phyloP scores from a whole-genome alignment of 2,329 filamentous ascomycete genomes.

The Gaeumannomyces tritici region DNA sequence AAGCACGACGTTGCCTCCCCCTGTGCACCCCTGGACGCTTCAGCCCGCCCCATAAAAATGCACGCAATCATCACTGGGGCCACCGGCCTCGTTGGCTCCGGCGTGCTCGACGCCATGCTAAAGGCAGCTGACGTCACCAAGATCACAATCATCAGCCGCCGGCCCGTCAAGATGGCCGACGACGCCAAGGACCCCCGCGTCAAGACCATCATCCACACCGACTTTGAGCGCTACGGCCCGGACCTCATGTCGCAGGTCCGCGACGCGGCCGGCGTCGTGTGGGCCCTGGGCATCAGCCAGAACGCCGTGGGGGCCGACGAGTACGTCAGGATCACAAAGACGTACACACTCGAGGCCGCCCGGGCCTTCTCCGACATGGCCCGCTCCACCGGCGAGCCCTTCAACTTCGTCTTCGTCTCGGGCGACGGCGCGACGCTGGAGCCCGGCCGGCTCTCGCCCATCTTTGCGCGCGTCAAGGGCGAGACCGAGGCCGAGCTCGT shows the following conservation, averaged over 20 bases:
- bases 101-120: conserved; percentile 53
- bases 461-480: conserved; percentile 59
- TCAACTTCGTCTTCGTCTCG: conserved; percentile 65
- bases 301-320: conserved; percentile 47
- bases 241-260: conserved; percentile 48
- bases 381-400: conserved; percentile 27
- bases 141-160: conserved; percentile 58
- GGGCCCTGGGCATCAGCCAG: conserved; percentile 61
- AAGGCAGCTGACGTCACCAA: conserved; percentile 45
- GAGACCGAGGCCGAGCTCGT: conserved; percentile 52
- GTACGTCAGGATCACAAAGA: conserved; percentile 59
- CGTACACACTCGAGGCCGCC: conserved; percentile 55
- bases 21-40: no score
- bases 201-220: conserved; percentile 57
- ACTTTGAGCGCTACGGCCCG: conserved; percentile 53
- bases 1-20: neutral
- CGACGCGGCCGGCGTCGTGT: conserved; percentile 60
- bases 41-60: conserved; percentile 25
- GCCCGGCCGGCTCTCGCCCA: conserved; percentile 43
- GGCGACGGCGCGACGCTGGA: conserved; percentile 49
- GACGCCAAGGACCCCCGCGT: conserved; percentile 46
- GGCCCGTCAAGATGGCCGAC: conserved; percentile 54
- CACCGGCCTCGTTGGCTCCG: conserved; percentile 55
- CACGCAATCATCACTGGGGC: conserved; percentile 61
- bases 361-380: conserved; percentile 36